Evolutionary conservation across 2,329 filamentous ascomycete genomes (phyloP).

Genomic region (Cordyceps pruinosa): DNA sequence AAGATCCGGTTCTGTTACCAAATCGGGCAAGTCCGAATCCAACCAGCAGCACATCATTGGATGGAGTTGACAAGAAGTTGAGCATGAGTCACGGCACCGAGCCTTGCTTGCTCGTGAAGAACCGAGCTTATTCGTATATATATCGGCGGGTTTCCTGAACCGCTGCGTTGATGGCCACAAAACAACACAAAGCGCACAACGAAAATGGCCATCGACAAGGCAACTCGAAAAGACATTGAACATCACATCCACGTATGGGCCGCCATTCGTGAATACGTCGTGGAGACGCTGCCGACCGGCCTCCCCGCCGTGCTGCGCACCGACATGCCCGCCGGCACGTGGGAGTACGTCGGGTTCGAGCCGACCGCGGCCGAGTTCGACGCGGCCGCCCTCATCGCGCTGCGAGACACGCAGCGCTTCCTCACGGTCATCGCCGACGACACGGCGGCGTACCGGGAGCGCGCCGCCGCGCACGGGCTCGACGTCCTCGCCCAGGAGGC

Average conservation of each 20-base stretch:
- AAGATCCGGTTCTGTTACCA: background rate
- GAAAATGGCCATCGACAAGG: background rate
- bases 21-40: background rate
- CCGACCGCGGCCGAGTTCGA: background rate
- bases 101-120: background rate
- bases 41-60: background rate
- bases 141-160: background rate
- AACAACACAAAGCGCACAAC: background rate
- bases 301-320: conserved; percentile 1
- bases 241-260: background rate
- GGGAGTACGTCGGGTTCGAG: conserved; percentile 7
- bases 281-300: background rate
- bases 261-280: conserved; percentile 3
- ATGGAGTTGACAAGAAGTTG: background rate
- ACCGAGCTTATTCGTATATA: background rate
- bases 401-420: background rate
- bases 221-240: background rate
- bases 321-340: conserved; percentile 2
- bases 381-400: background rate
- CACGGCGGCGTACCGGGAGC: background rate
- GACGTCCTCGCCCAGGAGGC: conserved; percentile 7
- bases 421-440: conserved; percentile 7
- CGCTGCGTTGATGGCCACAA: background rate
- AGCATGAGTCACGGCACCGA: background rate
- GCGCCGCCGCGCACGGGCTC: background rate